A percentile compares a stretch with the other conserved stretches of the same genome.
Evolutionary conservation across 2,329 filamentous ascomycete genomes (phyloP).

Genomic region (Cephalotrichum gorgonifer): DNA sequence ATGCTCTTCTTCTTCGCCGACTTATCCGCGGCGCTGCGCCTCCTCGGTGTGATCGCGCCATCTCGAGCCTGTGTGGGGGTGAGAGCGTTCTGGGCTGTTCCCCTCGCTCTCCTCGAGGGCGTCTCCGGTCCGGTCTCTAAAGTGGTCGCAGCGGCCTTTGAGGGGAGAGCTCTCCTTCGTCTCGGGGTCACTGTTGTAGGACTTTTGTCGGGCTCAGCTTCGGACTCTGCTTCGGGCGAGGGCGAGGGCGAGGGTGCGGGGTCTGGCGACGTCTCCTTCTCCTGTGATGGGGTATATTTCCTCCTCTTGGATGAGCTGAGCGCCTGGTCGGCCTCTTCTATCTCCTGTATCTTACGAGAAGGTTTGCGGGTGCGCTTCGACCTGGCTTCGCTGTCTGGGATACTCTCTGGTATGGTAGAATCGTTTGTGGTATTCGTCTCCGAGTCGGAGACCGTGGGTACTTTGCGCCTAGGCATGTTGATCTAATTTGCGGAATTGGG

Average conservation of each 20-base stretch:
- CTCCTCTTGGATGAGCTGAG: not conserved
- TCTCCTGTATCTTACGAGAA: conserved; percentile 4
- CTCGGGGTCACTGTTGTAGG: conserved; percentile 21
- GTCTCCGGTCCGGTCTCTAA: conserved; percentile 18
- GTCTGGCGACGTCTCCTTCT: not conserved
- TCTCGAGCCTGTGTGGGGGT: conserved; percentile 15
- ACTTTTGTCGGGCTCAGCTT: conserved; percentile 8
- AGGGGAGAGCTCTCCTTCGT: conserved; percentile 9
- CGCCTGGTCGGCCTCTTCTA: not conserved
- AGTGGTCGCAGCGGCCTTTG: conserved; percentile 8
- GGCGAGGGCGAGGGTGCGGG: conserved; percentile 7
- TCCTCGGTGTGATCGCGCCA: conserved; percentile 46
- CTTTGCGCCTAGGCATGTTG: conserved; percentile 2
- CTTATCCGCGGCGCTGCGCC: conserved; percentile 63
- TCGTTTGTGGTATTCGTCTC: not conserved
- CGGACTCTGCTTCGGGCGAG: conserved; percentile 3
- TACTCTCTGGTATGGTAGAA: too few relatives aligned
- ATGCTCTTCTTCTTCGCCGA: conserved; percentile 84
- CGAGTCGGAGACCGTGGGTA: not conserved
- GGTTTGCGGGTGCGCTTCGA: conserved; percentile 4
- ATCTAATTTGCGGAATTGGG: not conserved
- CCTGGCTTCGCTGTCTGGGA: not conserved
- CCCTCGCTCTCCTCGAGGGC: not conserved
- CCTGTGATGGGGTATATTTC: not conserved
- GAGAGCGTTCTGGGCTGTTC: conserved; percentile 5